Conservation (phyloP, 352 stramenopile species). For the Blastocystis sp. region DNA sequence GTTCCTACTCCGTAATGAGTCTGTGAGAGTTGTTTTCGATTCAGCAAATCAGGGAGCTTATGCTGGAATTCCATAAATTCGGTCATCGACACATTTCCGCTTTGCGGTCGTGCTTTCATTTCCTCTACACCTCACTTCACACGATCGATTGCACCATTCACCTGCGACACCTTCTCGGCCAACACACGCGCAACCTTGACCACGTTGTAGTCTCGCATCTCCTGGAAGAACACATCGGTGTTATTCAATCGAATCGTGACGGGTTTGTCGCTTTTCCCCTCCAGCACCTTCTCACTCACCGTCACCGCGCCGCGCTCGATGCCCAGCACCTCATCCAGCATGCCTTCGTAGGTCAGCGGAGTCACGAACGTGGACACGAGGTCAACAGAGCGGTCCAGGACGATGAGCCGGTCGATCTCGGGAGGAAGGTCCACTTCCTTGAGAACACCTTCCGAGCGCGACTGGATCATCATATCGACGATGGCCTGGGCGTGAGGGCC, state of each 20-base stretch:
- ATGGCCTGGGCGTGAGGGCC: background rate
- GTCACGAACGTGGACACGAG: constrained; percentile 23
- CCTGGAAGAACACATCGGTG: constrained; percentile 49
- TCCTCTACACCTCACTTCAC: constrained; percentile 1
- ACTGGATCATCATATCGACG: constrained; percentile 19
- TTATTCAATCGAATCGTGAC: constrained; percentile 25
- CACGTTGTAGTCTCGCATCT: constrained; percentile 54
- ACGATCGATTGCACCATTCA: background rate
- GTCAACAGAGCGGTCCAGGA: constrained; percentile 24
- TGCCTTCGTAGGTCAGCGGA: constrained; percentile 52
- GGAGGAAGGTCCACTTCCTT: constrained; percentile 38
- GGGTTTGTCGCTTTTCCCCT: background rate
- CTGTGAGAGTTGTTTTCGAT: background rate
- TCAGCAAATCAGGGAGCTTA: constrained; percentile 26
- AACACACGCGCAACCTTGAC: background rate
- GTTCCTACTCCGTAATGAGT: background rate
- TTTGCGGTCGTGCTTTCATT: background rate
- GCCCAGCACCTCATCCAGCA: constrained; percentile 46
- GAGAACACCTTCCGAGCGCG: background rate
- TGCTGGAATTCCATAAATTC: constrained; percentile 40
- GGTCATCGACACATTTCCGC: background rate
- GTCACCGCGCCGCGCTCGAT: constrained; percentile 31
- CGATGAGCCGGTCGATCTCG: constrained; percentile 23
- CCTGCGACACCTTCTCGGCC: constrained; percentile 16
- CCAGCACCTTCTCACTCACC: background rate